These are phyloP conservation scores for Salinomyces thailandicus DNA, from an alignment of 2,329 filamentous ascomycete species.

Conservation along the genomic window DNA sequence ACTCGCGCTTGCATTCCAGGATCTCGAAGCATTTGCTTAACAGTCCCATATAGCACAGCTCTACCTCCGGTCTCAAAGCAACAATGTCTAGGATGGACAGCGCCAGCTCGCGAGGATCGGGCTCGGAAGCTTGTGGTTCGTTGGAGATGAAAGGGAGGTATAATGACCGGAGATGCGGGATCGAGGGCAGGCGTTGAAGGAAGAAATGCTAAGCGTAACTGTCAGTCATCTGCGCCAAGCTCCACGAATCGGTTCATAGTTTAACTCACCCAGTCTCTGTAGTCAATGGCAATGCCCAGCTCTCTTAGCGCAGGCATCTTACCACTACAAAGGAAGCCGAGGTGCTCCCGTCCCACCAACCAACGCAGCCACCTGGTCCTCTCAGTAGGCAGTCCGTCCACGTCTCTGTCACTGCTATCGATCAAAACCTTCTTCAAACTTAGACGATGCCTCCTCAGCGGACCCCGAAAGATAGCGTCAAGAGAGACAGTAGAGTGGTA, in stretches of 20 bases:
- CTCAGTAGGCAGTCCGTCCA: constrained; percentile 29
- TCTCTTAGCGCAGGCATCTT: constrained; percentile 63
- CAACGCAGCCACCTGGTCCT: constrained; percentile 53
- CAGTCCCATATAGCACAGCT: constrained; percentile 68
- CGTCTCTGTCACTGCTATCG: constrained; percentile 52
- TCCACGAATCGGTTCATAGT: no score
- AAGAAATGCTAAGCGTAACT: constrained; percentile 57
- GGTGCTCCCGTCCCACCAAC: constrained; percentile 58
- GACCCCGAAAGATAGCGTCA: constrained; percentile 59
- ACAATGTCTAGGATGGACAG: constrained; percentile 70
- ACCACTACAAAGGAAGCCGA: constrained; percentile 65
- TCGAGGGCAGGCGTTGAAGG: constrained; percentile 60
- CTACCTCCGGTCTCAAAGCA: constrained; percentile 62
- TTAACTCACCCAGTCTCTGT: constrained; percentile 66
- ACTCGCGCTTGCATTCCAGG: constrained; percentile 49
- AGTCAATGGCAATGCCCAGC: constrained; percentile 61
- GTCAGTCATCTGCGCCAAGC: no score
- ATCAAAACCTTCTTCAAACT: constrained; percentile 66
- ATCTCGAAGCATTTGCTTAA: constrained; percentile 74
- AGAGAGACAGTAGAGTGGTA: constrained; percentile 52
- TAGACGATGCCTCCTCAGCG: constrained; percentile 57
- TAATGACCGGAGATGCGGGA: constrained; percentile 59
- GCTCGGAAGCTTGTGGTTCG: constrained; percentile 43
- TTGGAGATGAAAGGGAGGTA: constrained; percentile 60
- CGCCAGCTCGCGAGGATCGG: constrained; percentile 60